A percentile compares a stretch with the other conserved stretches of the same genome.
Conservation (phyloP, 1,284 basidiomycete genomes). For the Puccinia brachypodii region DNA sequence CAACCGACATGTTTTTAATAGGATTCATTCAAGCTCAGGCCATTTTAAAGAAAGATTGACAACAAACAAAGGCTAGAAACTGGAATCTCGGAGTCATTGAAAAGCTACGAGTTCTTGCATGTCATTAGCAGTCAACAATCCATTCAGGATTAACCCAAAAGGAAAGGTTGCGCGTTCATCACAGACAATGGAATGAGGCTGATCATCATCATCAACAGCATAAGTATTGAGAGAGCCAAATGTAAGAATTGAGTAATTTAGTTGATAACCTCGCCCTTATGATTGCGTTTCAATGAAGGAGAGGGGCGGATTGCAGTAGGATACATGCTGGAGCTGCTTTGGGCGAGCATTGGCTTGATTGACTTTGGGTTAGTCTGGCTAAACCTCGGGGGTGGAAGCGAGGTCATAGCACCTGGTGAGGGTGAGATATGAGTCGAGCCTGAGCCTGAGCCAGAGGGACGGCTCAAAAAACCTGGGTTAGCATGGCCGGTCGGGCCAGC, state of each 20-base stretch:
- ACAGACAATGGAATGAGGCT: too few species aligned
- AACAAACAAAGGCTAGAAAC: too few species aligned
- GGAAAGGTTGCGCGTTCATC: too few species aligned
- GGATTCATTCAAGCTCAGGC: too few species aligned
- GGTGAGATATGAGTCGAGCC: not conserved
- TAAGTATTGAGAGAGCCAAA: not conserved
- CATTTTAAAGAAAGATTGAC: too few species aligned
- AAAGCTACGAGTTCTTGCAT: too few species aligned
- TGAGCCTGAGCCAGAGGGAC: not conserved
- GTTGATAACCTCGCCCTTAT: not conserved
- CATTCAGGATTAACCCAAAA: too few species aligned
- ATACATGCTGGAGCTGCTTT: not conserved
- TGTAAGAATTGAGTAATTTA: not conserved
- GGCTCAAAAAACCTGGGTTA: not conserved
- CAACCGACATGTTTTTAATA: too few species aligned
- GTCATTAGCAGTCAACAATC: too few species aligned
- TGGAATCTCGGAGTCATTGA: too few species aligned
- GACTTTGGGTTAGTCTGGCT: slow-evolving; percentile 21
- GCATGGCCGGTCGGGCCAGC: not conserved
- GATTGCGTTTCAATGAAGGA: slow-evolving; percentile 8
- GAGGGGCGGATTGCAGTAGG: not conserved
- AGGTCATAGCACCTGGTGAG: not conserved
- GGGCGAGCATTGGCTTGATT: slow-evolving; percentile 29
- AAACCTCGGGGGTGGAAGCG: slow-evolving; percentile 24
- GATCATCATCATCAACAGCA: too few species aligned